These are phyloP conservation scores for Cucurbita moschata DNA, from an alignment of 306 rosid species.

Conservation along the genomic window DNA sequence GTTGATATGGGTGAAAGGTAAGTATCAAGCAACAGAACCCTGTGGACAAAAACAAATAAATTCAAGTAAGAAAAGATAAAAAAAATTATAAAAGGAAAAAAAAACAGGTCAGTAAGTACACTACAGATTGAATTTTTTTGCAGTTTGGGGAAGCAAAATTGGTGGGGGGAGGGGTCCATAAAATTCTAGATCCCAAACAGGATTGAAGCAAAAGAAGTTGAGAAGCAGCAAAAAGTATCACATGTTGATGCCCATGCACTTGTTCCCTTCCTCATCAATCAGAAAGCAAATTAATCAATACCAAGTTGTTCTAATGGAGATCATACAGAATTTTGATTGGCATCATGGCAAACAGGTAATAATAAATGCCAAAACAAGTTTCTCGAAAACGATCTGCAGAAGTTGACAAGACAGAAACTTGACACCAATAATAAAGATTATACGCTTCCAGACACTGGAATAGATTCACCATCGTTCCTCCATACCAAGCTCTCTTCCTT, in stretches of 20 bases:
- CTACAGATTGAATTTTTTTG: neutral
- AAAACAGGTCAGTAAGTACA: neutral
- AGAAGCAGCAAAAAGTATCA: constrained; percentile 22
- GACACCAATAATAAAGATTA: constrained; percentile 20
- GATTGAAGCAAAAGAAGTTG: constrained; percentile 14
- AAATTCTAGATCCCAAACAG: constrained; percentile 11
- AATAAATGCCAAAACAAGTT: constrained; percentile 14
- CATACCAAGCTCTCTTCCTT: constrained; percentile 7
- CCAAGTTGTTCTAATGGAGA: constrained; percentile 42
- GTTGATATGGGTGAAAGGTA: constrained; percentile 34
- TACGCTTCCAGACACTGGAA: constrained; percentile 31
- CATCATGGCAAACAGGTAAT: constrained; percentile 8
- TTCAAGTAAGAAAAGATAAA: neutral
- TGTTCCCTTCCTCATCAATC: constrained; percentile 16
- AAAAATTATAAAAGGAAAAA: neutral
- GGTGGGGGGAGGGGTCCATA: neutral
- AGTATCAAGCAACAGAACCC: constrained; percentile 29
- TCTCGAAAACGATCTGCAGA: constrained; percentile 11
- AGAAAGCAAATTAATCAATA: constrained; percentile 13
- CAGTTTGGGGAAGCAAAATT: neutral
- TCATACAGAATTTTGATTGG: constrained; percentile 18
- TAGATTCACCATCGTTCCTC: constrained; percentile 36
- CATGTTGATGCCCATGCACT: constrained; percentile 14
- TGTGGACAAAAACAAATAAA: neutral
- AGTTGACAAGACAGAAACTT: constrained; percentile 30